Evolutionary conservation across 2,329 filamentous ascomycete genomes (phyloP).

Genomic region (Paradendryphiella salina): DNA sequence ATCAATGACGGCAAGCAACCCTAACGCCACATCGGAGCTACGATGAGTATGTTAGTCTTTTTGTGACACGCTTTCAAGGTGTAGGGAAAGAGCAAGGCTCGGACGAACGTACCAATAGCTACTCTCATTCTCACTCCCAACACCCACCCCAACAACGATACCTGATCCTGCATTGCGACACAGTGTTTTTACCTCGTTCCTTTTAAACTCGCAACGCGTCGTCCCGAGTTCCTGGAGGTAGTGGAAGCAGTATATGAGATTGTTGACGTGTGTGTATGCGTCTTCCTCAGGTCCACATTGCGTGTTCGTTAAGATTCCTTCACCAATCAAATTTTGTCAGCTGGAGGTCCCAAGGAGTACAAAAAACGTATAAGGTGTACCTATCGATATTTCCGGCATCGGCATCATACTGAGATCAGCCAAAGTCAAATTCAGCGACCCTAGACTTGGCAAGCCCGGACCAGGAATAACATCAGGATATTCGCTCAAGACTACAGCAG

Average conservation of each 20-base stretch:
- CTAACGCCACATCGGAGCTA: conserved; percentile 11
- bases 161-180: neutral
- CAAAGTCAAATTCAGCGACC: conserved; percentile 11
- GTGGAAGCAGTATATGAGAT: conserved; percentile 17
- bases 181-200: neutral
- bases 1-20: conserved; percentile 13
- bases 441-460: conserved; percentile 10
- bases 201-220: conserved; percentile 5
- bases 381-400: neutral
- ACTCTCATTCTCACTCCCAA: neutral
- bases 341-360: neutral
- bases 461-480: neutral
- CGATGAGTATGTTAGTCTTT: neutral
- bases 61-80: neutral
- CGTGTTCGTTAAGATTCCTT: neutral
- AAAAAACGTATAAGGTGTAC: neutral
- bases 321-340: neutral
- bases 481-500: neutral
- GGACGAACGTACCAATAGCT: conserved; percentile 3
- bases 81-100: neutral
- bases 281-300: conserved; percentile 12
- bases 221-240: conserved; percentile 16
- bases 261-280: conserved; percentile 15
- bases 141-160: neutral
- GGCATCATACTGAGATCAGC: conserved; percentile 7